Evolutionary conservation across 192 early-diverging fungal genomes (phyloP), one percentile per base, ranked within the genome.

Genomic region (Gigaspora rosea): DNA sequence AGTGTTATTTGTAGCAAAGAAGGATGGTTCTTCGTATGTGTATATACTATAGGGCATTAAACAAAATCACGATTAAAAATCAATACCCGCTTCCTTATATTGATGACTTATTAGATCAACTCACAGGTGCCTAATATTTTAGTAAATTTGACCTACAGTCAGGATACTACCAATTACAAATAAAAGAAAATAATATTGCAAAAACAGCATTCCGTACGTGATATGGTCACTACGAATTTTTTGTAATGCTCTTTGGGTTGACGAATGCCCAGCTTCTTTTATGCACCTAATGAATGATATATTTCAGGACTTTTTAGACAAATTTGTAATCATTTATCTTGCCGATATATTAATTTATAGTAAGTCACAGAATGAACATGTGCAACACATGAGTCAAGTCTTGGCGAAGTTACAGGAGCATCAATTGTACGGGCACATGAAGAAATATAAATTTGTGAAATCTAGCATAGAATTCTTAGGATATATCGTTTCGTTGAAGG

Each of bases 151-250:
- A 89, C 70, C 62, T 87, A 12, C 50, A 56, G 0, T 75, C 66
- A 3, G 86, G 81, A 0, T 92, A 85, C 66, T 71, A 88, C 47
- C 82, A 84, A 70, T 75, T 90, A 3, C 72, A 75, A 3, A 77
- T 90, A 0, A 1, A 56, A 12, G n/a, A 75, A 32, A 76, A 49
- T 0, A 84, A 89, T 48, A 63, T 81, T 1, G 20, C 47, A 0
- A 88, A 88, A 50, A 82, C 79, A 4, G 68, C 79, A 10, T 81
- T 85, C 49, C 51, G 41, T 15, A 78, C 77, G 50, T n/a, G n/a
- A n/a, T n/a, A n/a, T n/a, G n/a, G n/a, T n/a, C n/a, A n/a, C n/a
- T n/a, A n/a, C n/a, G n/a, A n/a, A n/a, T n/a, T n/a, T n/a, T n/a
- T n/a, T n/a, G n/a, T n/a, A n/a, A n/a, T n/a, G n/a, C n/a, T n/a